These are phyloP conservation scores for Puccinia triticina DNA, from an alignment of 1,284 basidiomycete genomes.

Conservation along the genomic window DNA sequence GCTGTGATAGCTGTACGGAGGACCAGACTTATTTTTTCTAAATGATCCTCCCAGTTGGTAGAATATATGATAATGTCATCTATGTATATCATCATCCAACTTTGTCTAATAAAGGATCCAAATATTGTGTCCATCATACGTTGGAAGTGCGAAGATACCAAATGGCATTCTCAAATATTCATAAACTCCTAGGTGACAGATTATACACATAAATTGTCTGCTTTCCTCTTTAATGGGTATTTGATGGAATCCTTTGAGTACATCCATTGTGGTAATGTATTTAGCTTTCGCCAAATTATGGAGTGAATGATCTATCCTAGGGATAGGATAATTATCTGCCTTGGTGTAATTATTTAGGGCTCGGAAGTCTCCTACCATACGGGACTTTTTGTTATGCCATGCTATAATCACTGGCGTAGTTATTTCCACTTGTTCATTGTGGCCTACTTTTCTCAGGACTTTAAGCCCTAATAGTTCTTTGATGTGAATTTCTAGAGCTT, in stretches of 20 bases:
- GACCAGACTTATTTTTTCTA: too few relatives aligned
- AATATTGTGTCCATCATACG: too few relatives aligned
- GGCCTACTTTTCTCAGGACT: slow-evolving; percentile 2
- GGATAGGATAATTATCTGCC: background rate
- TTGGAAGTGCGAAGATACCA: background rate
- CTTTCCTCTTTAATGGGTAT: background rate
- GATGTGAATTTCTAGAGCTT: slow-evolving; percentile 15
- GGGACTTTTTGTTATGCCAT: background rate
- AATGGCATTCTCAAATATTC: slow-evolving; percentile 4
- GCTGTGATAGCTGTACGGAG: too few relatives aligned
- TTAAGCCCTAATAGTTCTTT: background rate
- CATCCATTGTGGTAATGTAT: slow-evolving; percentile 19
- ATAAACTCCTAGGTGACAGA: background rate
- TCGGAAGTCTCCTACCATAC: slow-evolving; percentile 17
- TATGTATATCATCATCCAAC: too few relatives aligned
- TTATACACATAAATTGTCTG: background rate
- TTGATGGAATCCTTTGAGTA: slow-evolving; percentile 26
- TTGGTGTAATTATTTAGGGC: slow-evolving; percentile 17
- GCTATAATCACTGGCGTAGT: slow-evolving; percentile 22
- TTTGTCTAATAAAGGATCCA: too few relatives aligned
- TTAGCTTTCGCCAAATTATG: slow-evolving; percentile 11
- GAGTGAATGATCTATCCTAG: slow-evolving; percentile 18
- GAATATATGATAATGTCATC: too few relatives aligned
- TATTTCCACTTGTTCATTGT: slow-evolving; percentile 23
- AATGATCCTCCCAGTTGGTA: too few relatives aligned